Conservation (phyloP, 768 basidiomycete species). For the Paxillus rubicundulus region DNA sequence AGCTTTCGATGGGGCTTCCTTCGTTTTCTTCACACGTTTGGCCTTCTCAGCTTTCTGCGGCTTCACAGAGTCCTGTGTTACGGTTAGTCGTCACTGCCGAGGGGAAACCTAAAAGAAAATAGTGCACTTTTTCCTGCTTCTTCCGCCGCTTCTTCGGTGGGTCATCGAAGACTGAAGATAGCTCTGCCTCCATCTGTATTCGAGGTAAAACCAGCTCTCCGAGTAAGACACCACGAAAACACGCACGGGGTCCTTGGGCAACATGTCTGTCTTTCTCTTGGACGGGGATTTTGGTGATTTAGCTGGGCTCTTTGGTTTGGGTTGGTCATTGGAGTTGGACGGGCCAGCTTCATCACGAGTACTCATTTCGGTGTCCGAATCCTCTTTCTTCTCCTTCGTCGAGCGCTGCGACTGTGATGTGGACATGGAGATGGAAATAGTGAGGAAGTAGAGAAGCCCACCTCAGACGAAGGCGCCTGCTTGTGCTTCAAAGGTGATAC, state of each 20-base stretch:
- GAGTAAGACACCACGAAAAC: not conserved
- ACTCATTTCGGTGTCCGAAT: slow-evolving; percentile 13
- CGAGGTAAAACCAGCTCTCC: slow-evolving; percentile 33
- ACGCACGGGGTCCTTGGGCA: slow-evolving; percentile 20
- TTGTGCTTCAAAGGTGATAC: slow-evolving; percentile 10
- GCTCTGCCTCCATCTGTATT: slow-evolving; percentile 40
- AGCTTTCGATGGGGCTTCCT: slow-evolving; percentile 46
- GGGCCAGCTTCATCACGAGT: slow-evolving; percentile 2
- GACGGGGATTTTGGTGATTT: slow-evolving; percentile 4
- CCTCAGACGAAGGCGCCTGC: slow-evolving; percentile 4
- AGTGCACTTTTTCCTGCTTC: slow-evolving; percentile 35
- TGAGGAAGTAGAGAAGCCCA: not conserved
- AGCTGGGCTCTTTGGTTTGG: not conserved
- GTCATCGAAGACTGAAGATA: slow-evolving; percentile 60
- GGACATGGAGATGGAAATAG: not conserved
- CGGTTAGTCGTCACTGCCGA: not conserved
- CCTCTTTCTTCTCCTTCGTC: not conserved
- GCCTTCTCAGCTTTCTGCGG: slow-evolving; percentile 26
- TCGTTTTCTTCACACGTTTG: slow-evolving; percentile 30
- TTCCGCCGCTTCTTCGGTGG: slow-evolving; percentile 48
- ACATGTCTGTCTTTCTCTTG: slow-evolving; percentile 5
- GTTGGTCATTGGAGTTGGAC: slow-evolving; percentile 4
- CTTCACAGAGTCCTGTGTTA: slow-evolving; percentile 20
- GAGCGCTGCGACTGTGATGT: not conserved
- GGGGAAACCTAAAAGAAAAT: not conserved